These are phyloP conservation scores for Populus simonii DNA, from an alignment of 345 rosid genomes.

Conservation along the genomic window DNA sequence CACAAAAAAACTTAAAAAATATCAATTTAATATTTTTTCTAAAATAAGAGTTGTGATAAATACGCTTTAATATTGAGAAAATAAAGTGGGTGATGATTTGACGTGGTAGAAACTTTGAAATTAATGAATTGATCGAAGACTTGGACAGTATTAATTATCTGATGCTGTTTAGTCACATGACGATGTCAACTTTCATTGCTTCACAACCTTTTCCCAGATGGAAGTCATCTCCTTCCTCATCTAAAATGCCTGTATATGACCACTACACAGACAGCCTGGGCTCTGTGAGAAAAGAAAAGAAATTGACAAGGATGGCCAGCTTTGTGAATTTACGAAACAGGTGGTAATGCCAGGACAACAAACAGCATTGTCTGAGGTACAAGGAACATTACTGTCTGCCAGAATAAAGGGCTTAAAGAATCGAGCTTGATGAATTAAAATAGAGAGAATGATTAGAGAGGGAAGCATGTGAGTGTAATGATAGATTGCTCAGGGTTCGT, in stretches of 20 bases:
- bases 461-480: conserved; percentile 10
- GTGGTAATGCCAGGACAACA: background rate
- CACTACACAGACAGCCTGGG: background rate
- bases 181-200: background rate
- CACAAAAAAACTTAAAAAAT: no score
- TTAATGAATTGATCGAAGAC: no score
- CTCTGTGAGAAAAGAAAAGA: background rate
- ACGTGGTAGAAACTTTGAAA: no score
- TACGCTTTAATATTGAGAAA: no score
- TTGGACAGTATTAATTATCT: background rate
- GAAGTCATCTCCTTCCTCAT: background rate
- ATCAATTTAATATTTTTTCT: no score
- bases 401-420: background rate
- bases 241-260: no score
- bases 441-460: conserved; percentile 10
- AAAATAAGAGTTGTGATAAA: no score
- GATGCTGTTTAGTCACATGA: background rate
- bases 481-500: background rate
- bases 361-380: conserved; percentile 11
- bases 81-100: no score
- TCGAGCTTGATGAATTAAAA: background rate
- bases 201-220: background rate
- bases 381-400: conserved; percentile 7
- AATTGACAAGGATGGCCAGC: background rate
- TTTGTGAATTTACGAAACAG: background rate